Conservation (phyloP, 2,329 filamentous ascomycete species). For the Stachybotrys echinatus region DNA sequence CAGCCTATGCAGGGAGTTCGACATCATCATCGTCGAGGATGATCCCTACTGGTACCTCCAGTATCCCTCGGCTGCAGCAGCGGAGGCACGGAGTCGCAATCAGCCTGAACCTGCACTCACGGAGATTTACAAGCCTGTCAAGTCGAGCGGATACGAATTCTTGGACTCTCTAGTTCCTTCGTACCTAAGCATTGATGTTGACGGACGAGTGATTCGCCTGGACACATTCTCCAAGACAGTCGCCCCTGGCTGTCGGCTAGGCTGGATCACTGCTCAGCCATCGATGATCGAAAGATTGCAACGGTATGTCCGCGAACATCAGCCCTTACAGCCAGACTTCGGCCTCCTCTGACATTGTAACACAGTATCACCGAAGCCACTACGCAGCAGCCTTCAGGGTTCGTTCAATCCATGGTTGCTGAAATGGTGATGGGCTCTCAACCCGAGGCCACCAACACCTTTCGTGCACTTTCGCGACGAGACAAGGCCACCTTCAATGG, state of each 20-base stretch:
- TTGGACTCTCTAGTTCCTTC: conserved; percentile 80
- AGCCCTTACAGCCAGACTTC: too few species aligned
- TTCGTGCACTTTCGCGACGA: conserved; percentile 37
- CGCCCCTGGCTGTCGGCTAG: conserved; percentile 81
- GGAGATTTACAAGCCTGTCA: conserved; percentile 25
- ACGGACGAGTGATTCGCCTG: conserved; percentile 82
- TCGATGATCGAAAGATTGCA: conserved; percentile 66
- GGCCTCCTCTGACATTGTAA: not conserved
- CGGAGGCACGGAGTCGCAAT: conserved; percentile 44
- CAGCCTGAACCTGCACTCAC: conserved; percentile 20
- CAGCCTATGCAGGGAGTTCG: conserved; percentile 72
- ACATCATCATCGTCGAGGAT: conserved; percentile 88
- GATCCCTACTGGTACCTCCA: conserved; percentile 97
- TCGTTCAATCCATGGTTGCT: conserved; percentile 78
- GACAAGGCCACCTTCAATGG: conserved; percentile 45
- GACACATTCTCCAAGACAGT: conserved; percentile 95
- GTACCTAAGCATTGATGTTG: conserved; percentile 73
- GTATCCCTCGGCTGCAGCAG: conserved; percentile 63
- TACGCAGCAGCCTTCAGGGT: conserved; percentile 83
- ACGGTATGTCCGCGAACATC: too few species aligned
- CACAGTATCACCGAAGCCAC: conserved; percentile 68
- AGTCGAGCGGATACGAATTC: conserved; percentile 64
- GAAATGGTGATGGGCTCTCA: conserved; percentile 70
- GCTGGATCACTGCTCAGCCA: conserved; percentile 86
- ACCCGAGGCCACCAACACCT: conserved; percentile 36